Percentiles rank a stretch among this genome's conserved stretches.
Evolutionary conservation across 2,329 filamentous ascomycete genomes (phyloP).

Genomic region (Scedosporium dehoogii): DNA sequence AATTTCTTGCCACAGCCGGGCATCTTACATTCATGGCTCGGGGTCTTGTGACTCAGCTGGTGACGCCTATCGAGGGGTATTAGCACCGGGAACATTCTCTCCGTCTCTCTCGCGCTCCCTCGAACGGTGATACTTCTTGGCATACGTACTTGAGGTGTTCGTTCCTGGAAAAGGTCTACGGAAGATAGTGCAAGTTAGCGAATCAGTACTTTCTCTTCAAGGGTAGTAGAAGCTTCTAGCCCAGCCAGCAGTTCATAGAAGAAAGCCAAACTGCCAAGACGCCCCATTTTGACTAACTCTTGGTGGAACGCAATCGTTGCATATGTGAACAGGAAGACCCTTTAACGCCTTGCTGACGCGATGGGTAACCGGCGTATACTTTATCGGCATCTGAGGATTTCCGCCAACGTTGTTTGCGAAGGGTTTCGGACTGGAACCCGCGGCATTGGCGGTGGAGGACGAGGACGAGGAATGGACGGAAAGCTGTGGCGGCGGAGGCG

Average conservation of each 20-base stretch:
- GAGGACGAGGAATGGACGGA: neutral
- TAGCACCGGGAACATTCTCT: neutral
- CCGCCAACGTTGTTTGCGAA: constrained; percentile 22
- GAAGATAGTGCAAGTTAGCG: constrained; percentile 8
- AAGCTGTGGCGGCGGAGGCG: constrained; percentile 17
- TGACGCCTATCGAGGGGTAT: constrained; percentile 36
- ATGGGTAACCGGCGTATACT: constrained; percentile 45
- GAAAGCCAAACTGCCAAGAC: neutral
- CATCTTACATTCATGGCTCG: constrained; percentile 39
- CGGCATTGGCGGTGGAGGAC: constrained; percentile 13
- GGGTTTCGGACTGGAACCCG: constrained; percentile 20
- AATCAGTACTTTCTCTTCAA: neutral
- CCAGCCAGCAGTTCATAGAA: too few relatives aligned
- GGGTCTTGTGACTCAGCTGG: constrained; percentile 48
- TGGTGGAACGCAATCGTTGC: constrained; percentile 23
- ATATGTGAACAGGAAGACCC: constrained; percentile 46
- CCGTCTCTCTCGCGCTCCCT: constrained; percentile 15
- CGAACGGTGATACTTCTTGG: constrained; percentile 9
- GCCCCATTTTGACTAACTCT: neutral
- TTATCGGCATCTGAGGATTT: constrained; percentile 28
- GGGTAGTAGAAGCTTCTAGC: too few relatives aligned
- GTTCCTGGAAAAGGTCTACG: constrained; percentile 50
- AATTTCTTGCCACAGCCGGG: constrained; percentile 48
- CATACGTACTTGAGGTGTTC: constrained; percentile 47
- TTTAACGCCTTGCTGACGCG: constrained; percentile 50